These are phyloP conservation scores for Pleomassaria siparia DNA, from an alignment of 2,329 filamentous ascomycete genomes.

Conservation along the genomic window DNA sequence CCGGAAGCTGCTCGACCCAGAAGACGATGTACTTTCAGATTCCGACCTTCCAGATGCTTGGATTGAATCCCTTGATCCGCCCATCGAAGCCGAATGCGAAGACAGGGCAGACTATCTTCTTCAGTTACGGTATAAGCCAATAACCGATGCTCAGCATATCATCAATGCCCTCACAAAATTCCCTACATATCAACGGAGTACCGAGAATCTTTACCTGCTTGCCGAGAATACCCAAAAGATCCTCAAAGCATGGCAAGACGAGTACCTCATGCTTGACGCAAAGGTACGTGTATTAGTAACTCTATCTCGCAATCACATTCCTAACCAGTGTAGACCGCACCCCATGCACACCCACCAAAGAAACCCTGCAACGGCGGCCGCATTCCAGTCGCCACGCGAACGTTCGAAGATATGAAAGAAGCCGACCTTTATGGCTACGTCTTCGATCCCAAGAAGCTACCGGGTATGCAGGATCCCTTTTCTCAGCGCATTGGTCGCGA, in stretches of 20 bases:
- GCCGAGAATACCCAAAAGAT: conserved; percentile 56
- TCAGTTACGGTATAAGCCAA: conserved; percentile 43
- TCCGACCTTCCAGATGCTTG: conserved; percentile 42
- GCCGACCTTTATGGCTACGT: conserved; percentile 62
- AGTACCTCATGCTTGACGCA: conserved; percentile 59
- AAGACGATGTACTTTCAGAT: conserved; percentile 39
- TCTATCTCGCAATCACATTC: conserved; percentile 20
- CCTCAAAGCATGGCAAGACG: conserved; percentile 59
- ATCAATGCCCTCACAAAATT: conserved; percentile 48
- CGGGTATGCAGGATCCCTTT: conserved; percentile 59
- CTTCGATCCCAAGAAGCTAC: conserved; percentile 54
- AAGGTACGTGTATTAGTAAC: conserved; percentile 22
- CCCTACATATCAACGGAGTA: conserved; percentile 46
- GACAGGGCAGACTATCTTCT: conserved; percentile 47
- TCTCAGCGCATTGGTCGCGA: conserved; percentile 52
- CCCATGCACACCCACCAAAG: conserved; percentile 53
- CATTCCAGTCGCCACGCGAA: conserved; percentile 46
- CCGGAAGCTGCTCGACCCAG: conserved; percentile 28
- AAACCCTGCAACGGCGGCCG: conserved; percentile 54
- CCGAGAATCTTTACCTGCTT: conserved; percentile 57
- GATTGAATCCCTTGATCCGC: conserved; percentile 27
- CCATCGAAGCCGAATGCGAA: conserved; percentile 38
- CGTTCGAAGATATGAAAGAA: conserved; percentile 63
- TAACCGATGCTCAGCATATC: conserved; percentile 47
- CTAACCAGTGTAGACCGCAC: conserved; percentile 52